Conservation (phyloP, 495 filamentous ascomycete species). For the Neurospora sublineolata region DNA sequence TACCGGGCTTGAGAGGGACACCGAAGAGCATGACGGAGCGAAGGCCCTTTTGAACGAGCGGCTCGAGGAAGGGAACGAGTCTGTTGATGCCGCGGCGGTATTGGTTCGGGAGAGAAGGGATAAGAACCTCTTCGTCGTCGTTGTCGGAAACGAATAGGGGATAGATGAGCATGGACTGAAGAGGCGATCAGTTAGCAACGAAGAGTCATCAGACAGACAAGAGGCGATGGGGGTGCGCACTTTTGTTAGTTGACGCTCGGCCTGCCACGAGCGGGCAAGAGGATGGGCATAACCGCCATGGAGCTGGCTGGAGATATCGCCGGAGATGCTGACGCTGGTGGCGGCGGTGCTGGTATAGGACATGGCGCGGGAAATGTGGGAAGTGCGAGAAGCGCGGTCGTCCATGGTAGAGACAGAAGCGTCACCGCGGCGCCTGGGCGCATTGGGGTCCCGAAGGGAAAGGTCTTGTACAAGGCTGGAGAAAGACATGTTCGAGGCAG, state of each 20-base stretch:
- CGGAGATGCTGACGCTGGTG: constrained; percentile 86
- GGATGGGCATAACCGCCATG: constrained; percentile 93
- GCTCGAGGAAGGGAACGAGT: constrained; percentile 69
- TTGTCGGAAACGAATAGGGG: constrained; percentile 93
- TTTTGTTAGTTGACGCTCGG: constrained; percentile 94
- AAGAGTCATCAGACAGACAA: neutral
- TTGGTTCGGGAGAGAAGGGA: constrained; percentile 83
- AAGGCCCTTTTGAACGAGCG: constrained; percentile 79
- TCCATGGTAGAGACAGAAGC: constrained; percentile 41
- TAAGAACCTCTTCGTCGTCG: constrained; percentile 80
- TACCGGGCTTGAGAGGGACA: constrained; percentile 65
- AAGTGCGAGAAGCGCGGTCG: constrained; percentile 43
- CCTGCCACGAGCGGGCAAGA: constrained; percentile 84
- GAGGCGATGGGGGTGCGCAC: constrained; percentile 30
- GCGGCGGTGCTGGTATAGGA: constrained; percentile 80
- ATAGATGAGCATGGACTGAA: constrained; percentile 92
- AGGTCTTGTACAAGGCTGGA: constrained; percentile 82
- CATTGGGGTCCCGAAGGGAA: constrained; percentile 48
- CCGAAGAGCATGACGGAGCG: constrained; percentile 91
- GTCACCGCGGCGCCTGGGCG: constrained; percentile 28
- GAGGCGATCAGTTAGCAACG: constrained; percentile 4
- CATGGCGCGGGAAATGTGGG: constrained; percentile 60
- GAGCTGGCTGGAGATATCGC: constrained; percentile 87
- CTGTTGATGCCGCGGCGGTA: constrained; percentile 78
- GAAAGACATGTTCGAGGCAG: constrained; percentile 91